These are phyloP conservation scores for Yamadazyma conglobata DNA, from an alignment of 1,139 yeast genomes.

Conservation along the genomic window DNA sequence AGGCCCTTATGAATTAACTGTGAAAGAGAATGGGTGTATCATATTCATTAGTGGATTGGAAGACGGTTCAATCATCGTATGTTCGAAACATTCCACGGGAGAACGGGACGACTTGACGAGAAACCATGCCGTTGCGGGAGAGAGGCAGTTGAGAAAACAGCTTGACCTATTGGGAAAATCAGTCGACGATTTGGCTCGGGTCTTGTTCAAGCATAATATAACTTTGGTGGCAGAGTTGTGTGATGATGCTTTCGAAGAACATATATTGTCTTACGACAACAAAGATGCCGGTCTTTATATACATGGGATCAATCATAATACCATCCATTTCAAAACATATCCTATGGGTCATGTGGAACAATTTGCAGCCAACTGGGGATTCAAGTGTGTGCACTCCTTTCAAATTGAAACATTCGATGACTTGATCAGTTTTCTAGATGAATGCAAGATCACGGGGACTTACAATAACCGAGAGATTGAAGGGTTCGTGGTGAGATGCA, in stretches of 20 bases:
- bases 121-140: conserved; percentile 79
- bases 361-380: conserved; percentile 73
- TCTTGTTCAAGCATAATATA: conserved; percentile 47
- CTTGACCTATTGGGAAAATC: conserved; percentile 38
- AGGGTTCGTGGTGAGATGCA: conserved; percentile 87
- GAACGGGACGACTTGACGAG: conserved; percentile 47
- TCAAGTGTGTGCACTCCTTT: conserved; percentile 52
- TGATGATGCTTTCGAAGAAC: conserved; percentile 93
- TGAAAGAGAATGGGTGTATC: conserved; percentile 94
- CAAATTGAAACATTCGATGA: conserved; percentile 32
- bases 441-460: conserved; percentile 64
- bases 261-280: conserved; percentile 69
- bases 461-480: conserved; percentile 75
- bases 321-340: conserved; percentile 58
- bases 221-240: conserved; percentile 94
- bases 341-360: conserved; percentile 55
- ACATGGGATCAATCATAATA: conserved; percentile 81
- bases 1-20: conserved; percentile 80
- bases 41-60: conserved; percentile 73
- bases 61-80: conserved; percentile 72
- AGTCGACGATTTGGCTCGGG: conserved; percentile 50
- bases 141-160: conserved; percentile 53
- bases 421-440: conserved; percentile 51
- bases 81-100: conserved; percentile 90
- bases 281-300: conserved; percentile 78